Percentiles rank a stretch among this genome's conserved stretches.
Evolutionary conservation across 768 basidiomycete genomes (phyloP).

Genomic region (Podaxis sp.): DNA sequence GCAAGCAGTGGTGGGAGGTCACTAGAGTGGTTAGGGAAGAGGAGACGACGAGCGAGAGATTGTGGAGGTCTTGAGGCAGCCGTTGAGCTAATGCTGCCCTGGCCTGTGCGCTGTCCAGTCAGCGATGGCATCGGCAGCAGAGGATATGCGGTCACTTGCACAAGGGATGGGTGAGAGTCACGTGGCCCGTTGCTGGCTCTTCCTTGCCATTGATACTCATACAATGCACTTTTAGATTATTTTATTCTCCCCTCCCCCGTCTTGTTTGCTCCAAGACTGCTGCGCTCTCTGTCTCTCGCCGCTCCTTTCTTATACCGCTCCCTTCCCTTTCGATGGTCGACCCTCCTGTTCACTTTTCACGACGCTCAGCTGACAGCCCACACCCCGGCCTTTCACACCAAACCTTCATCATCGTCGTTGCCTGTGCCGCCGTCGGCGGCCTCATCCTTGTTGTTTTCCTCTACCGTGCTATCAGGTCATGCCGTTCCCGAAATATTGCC

Average conservation of each 20-base stretch:
- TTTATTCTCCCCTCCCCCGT: neutral
- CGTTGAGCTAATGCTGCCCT: constrained; percentile 17
- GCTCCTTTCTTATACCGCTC: neutral
- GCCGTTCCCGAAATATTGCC: constrained; percentile 23
- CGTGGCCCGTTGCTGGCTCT: neutral
- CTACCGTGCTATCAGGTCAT: constrained; percentile 31
- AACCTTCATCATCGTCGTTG: constrained; percentile 47
- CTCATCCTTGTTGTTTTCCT: constrained; percentile 33
- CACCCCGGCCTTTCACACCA: constrained; percentile 24
- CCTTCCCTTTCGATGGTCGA: neutral
- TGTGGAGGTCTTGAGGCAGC: constrained; percentile 22
- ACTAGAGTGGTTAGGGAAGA: constrained; percentile 53
- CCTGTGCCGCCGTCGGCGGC: constrained; percentile 37
- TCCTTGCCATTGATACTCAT: neutral
- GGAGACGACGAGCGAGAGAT: constrained; percentile 51
- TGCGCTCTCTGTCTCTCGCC: neutral
- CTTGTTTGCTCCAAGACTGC: neutral
- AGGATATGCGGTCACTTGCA: neutral
- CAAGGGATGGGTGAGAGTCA: neutral
- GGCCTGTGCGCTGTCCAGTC: neutral
- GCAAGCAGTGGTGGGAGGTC: constrained; percentile 48
- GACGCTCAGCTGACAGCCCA: neutral
- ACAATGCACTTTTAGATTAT: neutral
- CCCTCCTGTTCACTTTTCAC: neutral
- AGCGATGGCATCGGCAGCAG: neutral